phyloP scores from a whole-genome alignment of 192 early-diverging fungal species.

The Backusella circina region DNA sequence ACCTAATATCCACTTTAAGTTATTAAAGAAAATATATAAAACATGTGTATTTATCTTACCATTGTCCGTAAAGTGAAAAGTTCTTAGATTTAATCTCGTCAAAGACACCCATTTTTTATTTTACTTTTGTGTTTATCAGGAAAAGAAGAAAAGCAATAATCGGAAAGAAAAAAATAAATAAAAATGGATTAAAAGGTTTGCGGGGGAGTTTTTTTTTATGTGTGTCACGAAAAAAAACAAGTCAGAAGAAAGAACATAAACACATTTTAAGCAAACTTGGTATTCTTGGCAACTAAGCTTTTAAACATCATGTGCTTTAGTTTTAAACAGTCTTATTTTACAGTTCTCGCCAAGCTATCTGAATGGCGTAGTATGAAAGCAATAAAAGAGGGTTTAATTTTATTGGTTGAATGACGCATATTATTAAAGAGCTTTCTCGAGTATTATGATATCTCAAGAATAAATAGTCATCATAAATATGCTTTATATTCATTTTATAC shows the following conservation, averaged over 20 bases:
- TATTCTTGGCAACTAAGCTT: not conserved
- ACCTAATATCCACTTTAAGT: constrained; percentile 18
- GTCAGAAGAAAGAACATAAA: not conserved
- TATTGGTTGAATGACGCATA: too few relatives aligned
- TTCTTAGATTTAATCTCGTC: constrained; percentile 44
- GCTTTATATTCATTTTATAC: too few relatives aligned
- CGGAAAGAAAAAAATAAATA: not conserved
- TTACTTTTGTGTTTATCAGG: not conserved
- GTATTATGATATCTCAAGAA: too few relatives aligned
- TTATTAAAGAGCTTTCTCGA: too few relatives aligned
- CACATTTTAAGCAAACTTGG: not conserved
- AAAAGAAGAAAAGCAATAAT: not conserved
- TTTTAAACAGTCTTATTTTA: too few relatives aligned
- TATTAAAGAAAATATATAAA: not conserved
- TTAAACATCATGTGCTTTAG: not conserved
- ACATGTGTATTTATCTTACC: constrained; percentile 21
- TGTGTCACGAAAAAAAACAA: not conserved
- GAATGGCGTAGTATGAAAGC: too few relatives aligned
- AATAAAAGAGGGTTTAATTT: too few relatives aligned
- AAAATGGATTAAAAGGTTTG: not conserved
- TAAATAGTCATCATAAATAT: too few relatives aligned
- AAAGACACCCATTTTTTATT: constrained; percentile 32
- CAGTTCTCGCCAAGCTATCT: too few relatives aligned
- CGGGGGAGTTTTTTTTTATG: not conserved
- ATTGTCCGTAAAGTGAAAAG: constrained; percentile 49